Conservation (phyloP, 1,139 yeast genomes). For the Citeromyces siamensis region DNA sequence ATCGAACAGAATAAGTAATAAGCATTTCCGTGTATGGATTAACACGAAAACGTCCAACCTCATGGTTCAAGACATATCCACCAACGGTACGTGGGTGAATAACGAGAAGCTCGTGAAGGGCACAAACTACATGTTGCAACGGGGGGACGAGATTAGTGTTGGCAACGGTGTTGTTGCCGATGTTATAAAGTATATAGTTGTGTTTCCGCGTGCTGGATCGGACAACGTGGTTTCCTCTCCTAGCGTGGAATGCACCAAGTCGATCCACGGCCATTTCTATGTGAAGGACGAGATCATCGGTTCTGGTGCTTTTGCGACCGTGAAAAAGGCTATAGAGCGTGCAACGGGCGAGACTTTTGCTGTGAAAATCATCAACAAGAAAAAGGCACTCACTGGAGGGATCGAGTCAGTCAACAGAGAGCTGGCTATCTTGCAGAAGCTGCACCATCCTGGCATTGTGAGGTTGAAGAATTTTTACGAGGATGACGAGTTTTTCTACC, state of each 20-base stretch:
- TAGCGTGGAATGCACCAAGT: conserved; percentile 13
- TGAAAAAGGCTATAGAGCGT: conserved; percentile 80
- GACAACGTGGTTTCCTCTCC: conserved; percentile 1
- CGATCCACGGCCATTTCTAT: conserved; percentile 64
- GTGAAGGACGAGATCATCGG: conserved; percentile 81
- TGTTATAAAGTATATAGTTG: conserved; percentile 61
- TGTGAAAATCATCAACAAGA: conserved; percentile 76
- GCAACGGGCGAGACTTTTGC: conserved; percentile 79
- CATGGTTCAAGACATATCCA: conserved; percentile 60
- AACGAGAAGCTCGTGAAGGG: conserved; percentile 61
- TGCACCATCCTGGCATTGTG: conserved; percentile 81
- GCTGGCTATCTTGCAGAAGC: conserved; percentile 59
- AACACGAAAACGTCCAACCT: conserved; percentile 24
- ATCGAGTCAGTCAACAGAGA: conserved; percentile 81
- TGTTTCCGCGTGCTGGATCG: conserved; percentile 25
- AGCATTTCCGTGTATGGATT: conserved; percentile 65
- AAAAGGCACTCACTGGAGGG: conserved; percentile 67
- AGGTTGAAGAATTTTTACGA: conserved; percentile 74
- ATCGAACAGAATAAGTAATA: conserved; percentile 62
- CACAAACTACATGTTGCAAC: conserved; percentile 72
- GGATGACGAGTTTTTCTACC: conserved; percentile 66
- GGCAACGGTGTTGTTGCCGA: conserved; percentile 83
- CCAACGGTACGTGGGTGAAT: conserved; percentile 88
- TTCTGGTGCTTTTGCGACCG: conserved; percentile 96
- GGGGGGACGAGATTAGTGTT: conserved; percentile 86